These are phyloP conservation scores for Linum lewisii DNA, from an alignment of 345 rosid species.

Conservation along the genomic window DNA sequence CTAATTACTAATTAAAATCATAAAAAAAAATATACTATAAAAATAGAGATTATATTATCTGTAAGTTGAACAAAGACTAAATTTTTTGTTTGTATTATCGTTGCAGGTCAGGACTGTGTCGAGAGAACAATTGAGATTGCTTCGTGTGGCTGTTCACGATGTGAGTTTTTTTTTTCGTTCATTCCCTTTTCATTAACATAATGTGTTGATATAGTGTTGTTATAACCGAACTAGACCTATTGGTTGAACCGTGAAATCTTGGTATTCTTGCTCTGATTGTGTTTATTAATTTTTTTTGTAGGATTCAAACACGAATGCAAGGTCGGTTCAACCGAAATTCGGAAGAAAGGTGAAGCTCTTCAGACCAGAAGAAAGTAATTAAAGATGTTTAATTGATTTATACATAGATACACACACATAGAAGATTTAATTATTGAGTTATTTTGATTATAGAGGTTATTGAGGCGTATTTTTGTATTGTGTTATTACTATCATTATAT, in stretches of 20 bases:
- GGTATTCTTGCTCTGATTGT: no score
- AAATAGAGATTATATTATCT: no score
- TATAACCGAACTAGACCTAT: no score
- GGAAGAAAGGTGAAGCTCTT: not conserved
- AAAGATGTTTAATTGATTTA: no score
- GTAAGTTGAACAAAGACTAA: no score
- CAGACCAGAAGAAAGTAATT: not conserved
- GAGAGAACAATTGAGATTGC: slow-evolving; percentile 44
- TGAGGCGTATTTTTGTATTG: not conserved
- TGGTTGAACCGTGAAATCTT: no score
- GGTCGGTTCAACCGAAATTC: slow-evolving; percentile 38
- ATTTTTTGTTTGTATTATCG: no score
- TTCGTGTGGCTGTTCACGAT: slow-evolving; percentile 75
- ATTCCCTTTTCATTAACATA: no score
- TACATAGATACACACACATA: no score
- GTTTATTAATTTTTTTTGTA: slow-evolving; percentile 17
- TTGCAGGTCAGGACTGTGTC: slow-evolving; percentile 53
- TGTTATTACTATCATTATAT: no score
- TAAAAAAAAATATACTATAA: no score
- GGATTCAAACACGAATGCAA: slow-evolving; percentile 53
- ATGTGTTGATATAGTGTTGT: no score
- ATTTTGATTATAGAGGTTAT: not conserved
- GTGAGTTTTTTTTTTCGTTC: slow-evolving; percentile 27
- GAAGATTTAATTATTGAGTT: not conserved
- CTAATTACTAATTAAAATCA: not conserved